A percentile compares a stretch with the other conserved stretches of the same genome.
These are phyloP conservation scores for Lactifluus hygrophoroides DNA, from an alignment of 768 basidiomycete genomes.

Conservation along the genomic window DNA sequence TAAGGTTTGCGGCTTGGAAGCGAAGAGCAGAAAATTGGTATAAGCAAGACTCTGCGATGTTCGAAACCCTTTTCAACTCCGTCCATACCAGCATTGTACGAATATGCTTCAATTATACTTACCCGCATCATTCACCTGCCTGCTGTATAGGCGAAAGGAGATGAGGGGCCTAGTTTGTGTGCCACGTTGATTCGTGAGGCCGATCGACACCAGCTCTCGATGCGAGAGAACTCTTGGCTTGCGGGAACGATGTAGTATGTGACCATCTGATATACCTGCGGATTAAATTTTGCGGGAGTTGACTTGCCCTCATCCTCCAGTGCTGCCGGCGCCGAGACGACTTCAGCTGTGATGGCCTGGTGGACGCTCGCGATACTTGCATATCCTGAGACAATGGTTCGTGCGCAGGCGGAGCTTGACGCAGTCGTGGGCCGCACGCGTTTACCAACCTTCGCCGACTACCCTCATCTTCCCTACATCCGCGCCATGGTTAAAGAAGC, in stretches of 20 bases:
- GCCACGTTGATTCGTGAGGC: conserved; percentile 11
- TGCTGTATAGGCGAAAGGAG: conserved; percentile 5
- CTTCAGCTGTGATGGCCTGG: conserved; percentile 20
- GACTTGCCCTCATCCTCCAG: not conserved
- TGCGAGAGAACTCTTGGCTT: conserved; percentile 19
- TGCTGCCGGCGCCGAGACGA: conserved; percentile 18
- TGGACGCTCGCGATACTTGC: conserved; percentile 17
- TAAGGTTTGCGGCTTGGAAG: conserved; percentile 17
- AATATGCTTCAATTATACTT: not conserved
- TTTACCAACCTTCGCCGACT: conserved; percentile 16
- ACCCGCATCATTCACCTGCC: not conserved
- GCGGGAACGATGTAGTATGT: conserved; percentile 22
- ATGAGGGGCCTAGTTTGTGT: conserved; percentile 11
- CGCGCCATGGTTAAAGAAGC: conserved; percentile 19
- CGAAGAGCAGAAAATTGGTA: conserved; percentile 10
- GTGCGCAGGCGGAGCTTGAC: conserved; percentile 18
- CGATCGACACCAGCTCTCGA: conserved; percentile 7
- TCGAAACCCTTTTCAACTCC: conserved; percentile 7
- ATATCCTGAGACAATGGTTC: conserved; percentile 15
- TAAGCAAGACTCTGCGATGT: conserved; percentile 14
- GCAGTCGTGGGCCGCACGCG: conserved; percentile 18
- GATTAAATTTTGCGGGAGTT: too few species aligned
- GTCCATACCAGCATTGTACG: conserved; percentile 4
- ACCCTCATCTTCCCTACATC: conserved; percentile 16
- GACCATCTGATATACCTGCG: not conserved